These are phyloP conservation scores for Clohesyomyces aquaticus DNA, from an alignment of 495 filamentous ascomycete genomes.

Conservation along the genomic window DNA sequence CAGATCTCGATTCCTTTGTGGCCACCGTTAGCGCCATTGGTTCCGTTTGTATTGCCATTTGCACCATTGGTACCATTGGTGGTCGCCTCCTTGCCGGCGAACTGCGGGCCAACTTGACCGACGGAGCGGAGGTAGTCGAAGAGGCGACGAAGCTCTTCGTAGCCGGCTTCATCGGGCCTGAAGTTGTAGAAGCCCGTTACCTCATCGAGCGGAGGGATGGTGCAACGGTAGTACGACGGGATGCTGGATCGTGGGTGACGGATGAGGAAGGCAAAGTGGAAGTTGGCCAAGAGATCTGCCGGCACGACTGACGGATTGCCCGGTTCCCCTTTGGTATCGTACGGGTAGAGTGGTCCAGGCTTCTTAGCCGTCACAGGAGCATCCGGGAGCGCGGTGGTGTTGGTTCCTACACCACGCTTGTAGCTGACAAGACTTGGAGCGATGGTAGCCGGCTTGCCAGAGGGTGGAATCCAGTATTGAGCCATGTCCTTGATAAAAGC, in stretches of 20 bases:
- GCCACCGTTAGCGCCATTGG: constrained; percentile 42
- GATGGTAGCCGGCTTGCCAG: constrained; percentile 65
- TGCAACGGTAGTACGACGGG: constrained; percentile 93
- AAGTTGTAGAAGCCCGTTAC: constrained; percentile 87
- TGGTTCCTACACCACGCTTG: constrained; percentile 66
- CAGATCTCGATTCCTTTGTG: constrained; percentile 66
- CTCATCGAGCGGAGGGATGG: constrained; percentile 79
- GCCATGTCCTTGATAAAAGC: constrained; percentile 98
- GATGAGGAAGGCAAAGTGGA: constrained; percentile 97
- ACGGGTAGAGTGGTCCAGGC: constrained; percentile 56
- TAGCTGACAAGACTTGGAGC: constrained; percentile 71
- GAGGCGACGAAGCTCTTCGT: constrained; percentile 77
- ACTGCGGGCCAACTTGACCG: constrained; percentile 65
- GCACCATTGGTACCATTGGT: constrained; percentile 22
- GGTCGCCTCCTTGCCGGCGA: constrained; percentile 56
- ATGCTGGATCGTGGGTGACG: constrained; percentile 86
- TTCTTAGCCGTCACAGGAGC: constrained; percentile 22
- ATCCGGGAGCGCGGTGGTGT: constrained; percentile 43
- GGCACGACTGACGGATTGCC: constrained; percentile 87
- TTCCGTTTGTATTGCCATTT: constrained; percentile 37
- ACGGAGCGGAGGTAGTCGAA: constrained; percentile 77
- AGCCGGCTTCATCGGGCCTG: constrained; percentile 84
- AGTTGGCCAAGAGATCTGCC: constrained; percentile 63
- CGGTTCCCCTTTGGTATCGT: constrained; percentile 58
- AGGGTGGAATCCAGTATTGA: constrained; percentile 81